phyloP scores from a whole-genome alignment of 495 filamentous ascomycete species.

The Baudoinia panamericana region DNA sequence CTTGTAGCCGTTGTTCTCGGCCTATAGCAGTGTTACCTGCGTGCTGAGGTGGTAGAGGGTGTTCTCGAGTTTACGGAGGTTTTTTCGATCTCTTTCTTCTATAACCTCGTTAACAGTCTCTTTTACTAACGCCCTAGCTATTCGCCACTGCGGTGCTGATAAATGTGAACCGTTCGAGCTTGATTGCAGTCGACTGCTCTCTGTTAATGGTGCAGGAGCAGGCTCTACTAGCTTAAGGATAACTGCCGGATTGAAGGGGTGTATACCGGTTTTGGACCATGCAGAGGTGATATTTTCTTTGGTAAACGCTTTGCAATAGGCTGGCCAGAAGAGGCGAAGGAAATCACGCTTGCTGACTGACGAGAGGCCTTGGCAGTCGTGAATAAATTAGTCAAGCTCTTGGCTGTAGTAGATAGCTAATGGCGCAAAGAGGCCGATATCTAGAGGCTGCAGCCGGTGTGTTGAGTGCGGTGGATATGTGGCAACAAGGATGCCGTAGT shows the following conservation, averaged over 20 bases:
- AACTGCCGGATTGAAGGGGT: background rate
- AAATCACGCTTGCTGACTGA: slow-evolving; percentile 4
- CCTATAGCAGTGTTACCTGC: background rate
- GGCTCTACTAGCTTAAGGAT: background rate
- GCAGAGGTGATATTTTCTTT: slow-evolving; percentile 3
- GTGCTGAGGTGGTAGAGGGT: background rate
- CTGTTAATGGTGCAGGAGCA: background rate
- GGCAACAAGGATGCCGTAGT: background rate
- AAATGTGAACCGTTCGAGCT: background rate
- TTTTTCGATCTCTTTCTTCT: background rate
- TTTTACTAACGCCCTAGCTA: background rate
- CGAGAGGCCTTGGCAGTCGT: background rate
- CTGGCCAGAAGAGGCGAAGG: slow-evolving; percentile 5
- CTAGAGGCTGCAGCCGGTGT: slow-evolving; percentile 1
- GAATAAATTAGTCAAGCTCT: background rate
- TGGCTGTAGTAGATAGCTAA: slow-evolving; percentile 2
- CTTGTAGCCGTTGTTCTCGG: background rate
- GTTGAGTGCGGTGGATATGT: slow-evolving; percentile 5
- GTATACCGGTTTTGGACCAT: slow-evolving; percentile 1
- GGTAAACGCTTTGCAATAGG: slow-evolving; percentile 4
- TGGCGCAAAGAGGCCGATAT: slow-evolving; percentile 1
- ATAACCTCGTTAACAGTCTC: background rate
- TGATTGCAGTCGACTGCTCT: background rate
- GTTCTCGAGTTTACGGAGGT: background rate
- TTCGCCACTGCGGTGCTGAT: background rate